Evolutionary conservation across 495 filamentous ascomycete genomes (phyloP).

Genomic region (Podospora tetraspora): DNA sequence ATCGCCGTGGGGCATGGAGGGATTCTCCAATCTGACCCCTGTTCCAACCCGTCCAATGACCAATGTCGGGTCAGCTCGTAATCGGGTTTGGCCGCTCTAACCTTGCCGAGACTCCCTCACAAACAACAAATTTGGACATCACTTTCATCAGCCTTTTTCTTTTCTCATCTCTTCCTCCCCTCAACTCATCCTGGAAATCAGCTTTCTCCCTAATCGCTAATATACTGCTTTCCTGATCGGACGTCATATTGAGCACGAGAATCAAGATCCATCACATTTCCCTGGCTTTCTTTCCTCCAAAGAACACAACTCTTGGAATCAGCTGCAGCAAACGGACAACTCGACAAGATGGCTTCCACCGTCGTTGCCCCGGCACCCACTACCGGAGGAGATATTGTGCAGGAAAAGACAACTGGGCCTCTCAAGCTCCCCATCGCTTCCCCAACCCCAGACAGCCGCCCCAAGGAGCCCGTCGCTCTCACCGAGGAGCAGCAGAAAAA

Average conservation of each 20-base stretch:
- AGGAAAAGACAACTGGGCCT: conserved; percentile 41
- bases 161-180: not conserved
- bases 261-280: not conserved
- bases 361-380: conserved; percentile 12
- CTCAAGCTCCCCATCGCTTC: conserved; percentile 65
- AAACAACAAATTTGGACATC: not conserved
- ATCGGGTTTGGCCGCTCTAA: not conserved
- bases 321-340: not conserved
- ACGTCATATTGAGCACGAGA: not conserved
- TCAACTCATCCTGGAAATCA: not conserved
- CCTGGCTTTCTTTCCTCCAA: not conserved
- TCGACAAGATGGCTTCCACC: conserved; percentile 28
- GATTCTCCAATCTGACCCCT: not conserved
- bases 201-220: not conserved
- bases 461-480: conserved; percentile 49
- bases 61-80: not conserved
- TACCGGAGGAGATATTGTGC: conserved; percentile 28
- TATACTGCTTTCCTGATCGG: not conserved
- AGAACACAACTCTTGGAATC: not conserved
- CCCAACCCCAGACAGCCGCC: conserved; percentile 53
- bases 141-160: not conserved
- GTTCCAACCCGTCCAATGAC: not conserved
- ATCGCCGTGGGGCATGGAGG: not conserved
- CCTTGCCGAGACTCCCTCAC: not conserved
- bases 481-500: conserved; percentile 76